phyloP scores from a whole-genome alignment of 2,329 filamentous ascomycete species.

The Pseudocercospora cruenta region DNA sequence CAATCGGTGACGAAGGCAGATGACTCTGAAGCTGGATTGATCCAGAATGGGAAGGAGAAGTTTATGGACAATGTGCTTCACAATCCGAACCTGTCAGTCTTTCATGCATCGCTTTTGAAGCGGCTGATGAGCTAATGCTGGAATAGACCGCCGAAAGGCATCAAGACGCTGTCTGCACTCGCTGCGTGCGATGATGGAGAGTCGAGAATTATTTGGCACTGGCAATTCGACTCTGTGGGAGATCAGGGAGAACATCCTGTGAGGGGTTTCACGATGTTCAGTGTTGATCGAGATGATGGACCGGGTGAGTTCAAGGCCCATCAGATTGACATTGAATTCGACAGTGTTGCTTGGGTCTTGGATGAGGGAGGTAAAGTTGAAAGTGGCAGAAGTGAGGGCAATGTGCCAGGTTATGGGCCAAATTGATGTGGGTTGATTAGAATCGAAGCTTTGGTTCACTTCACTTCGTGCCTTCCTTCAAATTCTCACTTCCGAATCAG shows the following conservation, averaged over 20 bases:
- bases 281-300: conserved; percentile 8
- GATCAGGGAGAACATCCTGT: background rate
- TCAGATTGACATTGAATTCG: conserved; percentile 9
- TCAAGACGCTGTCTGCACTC: conserved; percentile 8
- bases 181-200: conserved; percentile 14
- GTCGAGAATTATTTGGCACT: conserved; percentile 17
- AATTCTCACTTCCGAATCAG: too few species aligned
- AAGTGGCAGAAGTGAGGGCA: background rate
- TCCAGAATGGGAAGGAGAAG: conserved; percentile 12
- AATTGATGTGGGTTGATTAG: background rate
- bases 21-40: background rate
- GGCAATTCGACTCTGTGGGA: conserved; percentile 4
- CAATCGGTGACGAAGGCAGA: background rate
- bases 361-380: conserved; percentile 1
- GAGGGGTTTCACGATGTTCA: conserved; percentile 15
- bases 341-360: conserved; percentile 14
- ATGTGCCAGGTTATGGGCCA: background rate
- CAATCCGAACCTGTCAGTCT: conserved; percentile 4
- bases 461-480: background rate
- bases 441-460: background rate
- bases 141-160: background rate
- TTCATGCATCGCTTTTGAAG: background rate
- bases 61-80: background rate
- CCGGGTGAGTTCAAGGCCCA: conserved; percentile 11
- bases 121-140: background rate